Conservation (phyloP, 768 basidiomycete species). For the Galerina sulciceps region DNA sequence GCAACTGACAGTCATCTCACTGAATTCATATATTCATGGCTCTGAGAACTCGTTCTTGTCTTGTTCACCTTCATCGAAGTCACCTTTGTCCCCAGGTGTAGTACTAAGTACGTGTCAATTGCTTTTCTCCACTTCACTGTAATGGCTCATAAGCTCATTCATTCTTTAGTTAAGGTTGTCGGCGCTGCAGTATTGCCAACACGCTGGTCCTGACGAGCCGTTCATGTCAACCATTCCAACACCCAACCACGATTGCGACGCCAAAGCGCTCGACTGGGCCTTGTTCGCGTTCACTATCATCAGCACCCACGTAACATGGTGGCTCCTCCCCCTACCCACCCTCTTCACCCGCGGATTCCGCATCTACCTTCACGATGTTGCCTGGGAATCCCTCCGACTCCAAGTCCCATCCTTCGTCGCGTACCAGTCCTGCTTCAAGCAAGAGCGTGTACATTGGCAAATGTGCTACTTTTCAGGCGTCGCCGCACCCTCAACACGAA, state of each 20-base stretch:
- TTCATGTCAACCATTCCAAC: too few species aligned
- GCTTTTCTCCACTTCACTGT: too few species aligned
- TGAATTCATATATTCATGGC: too few species aligned
- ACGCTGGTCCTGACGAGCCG: too few species aligned
- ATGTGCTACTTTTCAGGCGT: conserved; percentile 7
- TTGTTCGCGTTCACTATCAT: conserved; percentile 3
- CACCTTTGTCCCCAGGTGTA: too few species aligned
- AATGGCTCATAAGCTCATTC: too few species aligned
- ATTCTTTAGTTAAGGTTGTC: too few species aligned
- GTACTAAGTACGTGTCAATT: too few species aligned
- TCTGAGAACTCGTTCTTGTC: too few species aligned
- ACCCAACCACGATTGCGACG: not conserved
- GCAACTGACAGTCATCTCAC: too few species aligned
- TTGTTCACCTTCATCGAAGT: too few species aligned
- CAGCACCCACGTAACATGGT: conserved; percentile 1
- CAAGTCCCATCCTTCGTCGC: conserved; percentile 1
- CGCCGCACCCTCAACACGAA: not conserved
- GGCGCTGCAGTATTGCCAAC: too few species aligned
- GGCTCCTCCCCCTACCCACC: not conserved
- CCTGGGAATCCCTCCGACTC: conserved; percentile 1
- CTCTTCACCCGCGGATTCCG: not conserved
- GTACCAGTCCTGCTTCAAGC: not conserved
- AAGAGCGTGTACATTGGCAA: not conserved
- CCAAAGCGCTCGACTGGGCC: not conserved
- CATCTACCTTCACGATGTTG: not conserved